A percentile compares a stretch with the other conserved stretches of the same genome.
Evolutionary conservation across 768 basidiomycete genomes (phyloP).

Genomic region (Rhodosporidiobolus sp.): DNA sequence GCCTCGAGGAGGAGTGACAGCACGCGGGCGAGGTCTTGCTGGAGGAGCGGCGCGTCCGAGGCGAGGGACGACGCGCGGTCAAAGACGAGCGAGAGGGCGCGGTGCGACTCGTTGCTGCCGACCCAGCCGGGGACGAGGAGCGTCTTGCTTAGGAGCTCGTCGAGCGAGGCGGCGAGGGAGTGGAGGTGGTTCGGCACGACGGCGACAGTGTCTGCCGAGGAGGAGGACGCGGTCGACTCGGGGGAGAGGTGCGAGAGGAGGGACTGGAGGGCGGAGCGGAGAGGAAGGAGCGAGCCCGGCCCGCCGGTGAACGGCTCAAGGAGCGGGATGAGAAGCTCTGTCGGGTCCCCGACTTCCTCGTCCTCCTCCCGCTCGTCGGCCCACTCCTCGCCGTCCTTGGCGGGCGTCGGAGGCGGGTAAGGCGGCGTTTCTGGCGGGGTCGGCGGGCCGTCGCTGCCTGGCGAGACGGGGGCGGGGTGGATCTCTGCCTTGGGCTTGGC

Average conservation of each 20-base stretch:
- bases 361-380: neutral
- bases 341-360: neutral
- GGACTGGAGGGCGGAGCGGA: neutral
- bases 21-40: neutral
- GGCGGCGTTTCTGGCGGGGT: conserved; percentile 2
- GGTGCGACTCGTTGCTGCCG: neutral
- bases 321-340: conserved; percentile 74
- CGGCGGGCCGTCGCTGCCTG: conserved; percentile 48
- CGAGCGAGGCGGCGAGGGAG: neutral
- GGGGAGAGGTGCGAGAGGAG: conserved; percentile 8
- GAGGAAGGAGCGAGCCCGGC: conserved; percentile 1
- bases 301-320: conserved; percentile 35
- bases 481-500: neutral
- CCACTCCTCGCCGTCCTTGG: too few relatives aligned
- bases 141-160: neutral
- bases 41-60: neutral
- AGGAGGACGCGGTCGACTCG: neutral
- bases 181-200: neutral
- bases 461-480: conserved; percentile 51
- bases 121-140: conserved; percentile 17
- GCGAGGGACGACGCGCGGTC: neutral
- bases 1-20: neutral
- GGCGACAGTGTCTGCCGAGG: too few relatives aligned
- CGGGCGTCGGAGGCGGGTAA: neutral
- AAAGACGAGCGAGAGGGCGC: neutral